A percentile compares a stretch with the other conserved stretches of the same genome.
Conservation (phyloP, 345 rosid genomes). For the Euphorbia lathyris region DNA sequence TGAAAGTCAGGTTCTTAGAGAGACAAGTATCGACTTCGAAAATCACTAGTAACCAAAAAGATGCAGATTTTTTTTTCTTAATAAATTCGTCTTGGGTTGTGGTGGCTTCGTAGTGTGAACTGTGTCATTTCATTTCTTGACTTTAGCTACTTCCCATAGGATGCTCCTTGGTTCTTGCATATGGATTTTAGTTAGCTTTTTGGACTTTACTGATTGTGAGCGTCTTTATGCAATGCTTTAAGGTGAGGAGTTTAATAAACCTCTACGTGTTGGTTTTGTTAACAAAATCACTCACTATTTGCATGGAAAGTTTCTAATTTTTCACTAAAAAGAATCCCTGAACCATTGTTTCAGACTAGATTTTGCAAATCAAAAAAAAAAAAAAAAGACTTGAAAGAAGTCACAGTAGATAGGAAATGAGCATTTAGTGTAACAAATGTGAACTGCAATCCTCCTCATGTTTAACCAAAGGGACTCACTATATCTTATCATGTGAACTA, state of each 20-base stretch:
- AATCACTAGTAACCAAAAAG: too few species aligned
- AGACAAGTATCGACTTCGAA: too few species aligned
- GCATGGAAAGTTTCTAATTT: not conserved
- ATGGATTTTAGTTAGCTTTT: too few species aligned
- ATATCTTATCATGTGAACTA: conserved; percentile 10
- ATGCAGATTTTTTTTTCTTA: not conserved
- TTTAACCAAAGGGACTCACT: not conserved
- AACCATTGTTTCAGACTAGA: too few species aligned
- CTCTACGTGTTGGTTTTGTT: not conserved
- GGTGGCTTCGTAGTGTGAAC: not conserved
- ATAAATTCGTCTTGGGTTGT: not conserved
- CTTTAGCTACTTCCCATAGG: not conserved
- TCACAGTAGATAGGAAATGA: not conserved
- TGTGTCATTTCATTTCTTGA: not conserved
- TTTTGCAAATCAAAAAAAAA: not conserved
- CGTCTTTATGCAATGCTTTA: not conserved
- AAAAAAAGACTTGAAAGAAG: not conserved
- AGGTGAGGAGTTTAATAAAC: not conserved
- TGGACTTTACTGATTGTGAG: not conserved
- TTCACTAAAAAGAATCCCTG: too few species aligned
- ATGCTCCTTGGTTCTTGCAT: conserved; percentile 11
- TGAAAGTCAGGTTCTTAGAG: too few species aligned
- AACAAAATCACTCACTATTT: too few species aligned
- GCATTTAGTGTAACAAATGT: not conserved
- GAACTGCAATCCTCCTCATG: not conserved